Evolutionary conservation across 2,329 filamentous ascomycete species (phyloP).

Genomic region (Sporothrix protearum): DNA sequence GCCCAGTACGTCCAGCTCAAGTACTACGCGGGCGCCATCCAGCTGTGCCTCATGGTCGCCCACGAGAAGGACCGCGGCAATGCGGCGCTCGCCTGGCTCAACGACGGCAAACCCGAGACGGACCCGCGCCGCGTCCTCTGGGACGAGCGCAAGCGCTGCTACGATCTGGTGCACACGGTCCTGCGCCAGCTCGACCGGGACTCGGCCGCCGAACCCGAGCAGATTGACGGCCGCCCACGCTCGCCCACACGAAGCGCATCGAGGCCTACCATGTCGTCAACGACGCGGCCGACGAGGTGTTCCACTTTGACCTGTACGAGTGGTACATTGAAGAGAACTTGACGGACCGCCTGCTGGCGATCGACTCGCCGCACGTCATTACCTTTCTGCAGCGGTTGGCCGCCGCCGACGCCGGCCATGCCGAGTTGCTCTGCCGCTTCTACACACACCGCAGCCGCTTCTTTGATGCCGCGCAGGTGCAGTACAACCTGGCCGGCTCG

Average conservation of each 20-base stretch:
- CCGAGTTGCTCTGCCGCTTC: slow-evolving; percentile 89
- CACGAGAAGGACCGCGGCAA: slow-evolving; percentile 84
- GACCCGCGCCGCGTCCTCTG: slow-evolving; percentile 69
- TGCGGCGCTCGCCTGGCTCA: slow-evolving; percentile 77
- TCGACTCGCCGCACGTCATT: slow-evolving; percentile 79
- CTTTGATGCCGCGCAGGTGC: slow-evolving; percentile 82
- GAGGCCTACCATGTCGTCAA: slow-evolving; percentile 93
- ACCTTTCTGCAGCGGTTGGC: slow-evolving; percentile 80
- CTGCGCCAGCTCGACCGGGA: slow-evolving; percentile 72
- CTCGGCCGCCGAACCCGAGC: slow-evolving; percentile 64
- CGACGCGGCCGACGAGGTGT: slow-evolving; percentile 83
- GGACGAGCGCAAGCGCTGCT: slow-evolving; percentile 70
- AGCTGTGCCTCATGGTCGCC: slow-evolving; percentile 79
- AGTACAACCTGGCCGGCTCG: slow-evolving; percentile 79
- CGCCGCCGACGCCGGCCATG: slow-evolving; percentile 67
- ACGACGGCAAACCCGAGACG: slow-evolving; percentile 69
- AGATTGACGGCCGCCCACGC: slow-evolving; percentile 73
- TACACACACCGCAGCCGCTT: slow-evolving; percentile 81
- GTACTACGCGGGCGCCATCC: slow-evolving; percentile 92
- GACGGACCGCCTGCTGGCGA: slow-evolving; percentile 79
- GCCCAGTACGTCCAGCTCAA: slow-evolving; percentile 74
- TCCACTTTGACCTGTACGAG: slow-evolving; percentile 94
- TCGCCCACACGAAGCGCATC: slow-evolving; percentile 71
- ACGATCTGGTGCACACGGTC: slow-evolving; percentile 81
- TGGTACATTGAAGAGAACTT: slow-evolving; percentile 89